Conservation (phyloP, 1,139 yeast species). For the Geotrichum europaeum region DNA sequence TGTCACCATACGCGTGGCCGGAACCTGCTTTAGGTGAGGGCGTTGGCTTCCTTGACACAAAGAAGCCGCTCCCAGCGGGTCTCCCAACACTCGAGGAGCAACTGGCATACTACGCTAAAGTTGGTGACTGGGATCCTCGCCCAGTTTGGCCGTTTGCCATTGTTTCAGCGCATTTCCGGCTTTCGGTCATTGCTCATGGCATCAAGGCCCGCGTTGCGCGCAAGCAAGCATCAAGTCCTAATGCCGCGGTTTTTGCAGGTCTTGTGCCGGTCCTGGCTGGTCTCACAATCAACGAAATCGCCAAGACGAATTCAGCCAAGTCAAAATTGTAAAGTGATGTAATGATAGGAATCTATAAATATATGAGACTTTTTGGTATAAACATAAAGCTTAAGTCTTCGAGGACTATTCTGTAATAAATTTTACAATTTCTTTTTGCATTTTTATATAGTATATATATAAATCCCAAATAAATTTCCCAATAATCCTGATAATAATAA, state of each 20-base stretch:
- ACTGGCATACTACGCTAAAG: slow-evolving; percentile 23
- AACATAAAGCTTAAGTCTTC: neutral
- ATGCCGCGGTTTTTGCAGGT: slow-evolving; percentile 44
- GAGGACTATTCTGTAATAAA: neutral
- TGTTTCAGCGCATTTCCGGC: slow-evolving; percentile 54
- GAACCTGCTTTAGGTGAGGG: slow-evolving; percentile 17
- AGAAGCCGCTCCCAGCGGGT: slow-evolving; percentile 24
- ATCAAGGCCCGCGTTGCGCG: slow-evolving; percentile 55
- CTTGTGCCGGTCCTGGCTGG: slow-evolving; percentile 44
- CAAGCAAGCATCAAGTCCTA: slow-evolving; percentile 57
- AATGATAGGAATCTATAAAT: neutral
- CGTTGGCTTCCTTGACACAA: slow-evolving; percentile 13
- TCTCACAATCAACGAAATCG: slow-evolving; percentile 31
- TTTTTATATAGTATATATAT: neutral
- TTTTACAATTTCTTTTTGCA: neutral
- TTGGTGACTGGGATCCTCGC: slow-evolving; percentile 33
- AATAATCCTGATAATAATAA: neutral
- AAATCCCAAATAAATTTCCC: neutral
- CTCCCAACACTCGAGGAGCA: slow-evolving; percentile 27
- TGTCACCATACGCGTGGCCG: slow-evolving; percentile 54
- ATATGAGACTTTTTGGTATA: neutral
- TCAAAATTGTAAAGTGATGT: slow-evolving; percentile 8
- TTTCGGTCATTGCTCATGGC: slow-evolving; percentile 61
- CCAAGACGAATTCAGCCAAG: slow-evolving; percentile 9
- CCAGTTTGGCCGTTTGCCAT: slow-evolving; percentile 49